Evolutionary conservation across 1,284 basidiomycete genomes (phyloP).

Genomic region (Microbotryum intermedium): DNA sequence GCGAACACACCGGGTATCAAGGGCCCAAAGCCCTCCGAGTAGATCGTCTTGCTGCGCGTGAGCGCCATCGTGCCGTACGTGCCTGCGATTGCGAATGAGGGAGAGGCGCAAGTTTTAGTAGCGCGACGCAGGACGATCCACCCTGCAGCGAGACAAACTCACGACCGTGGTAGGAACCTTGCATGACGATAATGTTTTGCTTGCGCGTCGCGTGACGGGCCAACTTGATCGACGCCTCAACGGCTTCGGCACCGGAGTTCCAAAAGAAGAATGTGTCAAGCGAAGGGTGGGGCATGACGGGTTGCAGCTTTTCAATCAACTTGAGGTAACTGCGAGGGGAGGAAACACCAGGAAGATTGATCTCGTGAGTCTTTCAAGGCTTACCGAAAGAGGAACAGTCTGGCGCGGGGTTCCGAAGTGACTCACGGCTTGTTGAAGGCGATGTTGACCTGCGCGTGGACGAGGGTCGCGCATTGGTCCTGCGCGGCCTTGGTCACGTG

Average conservation of each 20-base stretch:
- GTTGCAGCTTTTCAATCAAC: slow-evolving; percentile 66
- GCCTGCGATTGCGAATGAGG: slow-evolving; percentile 2
- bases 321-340: slow-evolving; percentile 51
- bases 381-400: too few species aligned
- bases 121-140: too few species aligned
- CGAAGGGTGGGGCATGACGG: slow-evolving; percentile 64
- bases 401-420: neutral
- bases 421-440: slow-evolving; percentile 55
- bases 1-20: slow-evolving; percentile 80
- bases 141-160: slow-evolving; percentile 35
- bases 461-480: slow-evolving; percentile 69
- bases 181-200: slow-evolving; percentile 85
- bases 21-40: slow-evolving; percentile 67
- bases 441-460: slow-evolving; percentile 73
- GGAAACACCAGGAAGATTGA: too few species aligned
- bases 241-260: slow-evolving; percentile 85
- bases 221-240: slow-evolving; percentile 70
- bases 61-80: slow-evolving; percentile 68
- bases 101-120: neutral
- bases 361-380: too few species aligned
- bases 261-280: slow-evolving; percentile 84
- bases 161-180: slow-evolving; percentile 78
- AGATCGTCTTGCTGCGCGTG: slow-evolving; percentile 84
- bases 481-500: slow-evolving; percentile 76
- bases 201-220: slow-evolving; percentile 64